Evolutionary conservation across 108 stramenopile genomes (phyloP), one percentile per base, ranked within the genome.

Genomic region (Skeletonema grethae): DNA sequence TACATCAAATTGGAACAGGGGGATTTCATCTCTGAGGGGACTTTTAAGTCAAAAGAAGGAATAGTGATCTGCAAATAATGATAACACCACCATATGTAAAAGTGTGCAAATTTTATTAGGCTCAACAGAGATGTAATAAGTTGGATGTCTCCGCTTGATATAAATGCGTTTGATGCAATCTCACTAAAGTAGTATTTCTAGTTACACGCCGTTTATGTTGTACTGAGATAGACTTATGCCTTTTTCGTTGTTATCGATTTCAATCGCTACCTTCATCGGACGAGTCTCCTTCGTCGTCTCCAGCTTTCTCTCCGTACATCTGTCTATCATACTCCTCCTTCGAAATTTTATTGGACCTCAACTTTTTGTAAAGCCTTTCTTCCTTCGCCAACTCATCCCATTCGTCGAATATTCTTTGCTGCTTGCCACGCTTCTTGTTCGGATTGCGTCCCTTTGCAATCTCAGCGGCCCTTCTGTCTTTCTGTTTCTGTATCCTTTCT

Each of bases 341-440:
- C 4, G 93, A 75, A 20, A 97, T 90, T 80, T 97, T 97, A 16
- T 92, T 92, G 36, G 68, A 72, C 18, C 87, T 80, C 38, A 97
- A 55, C 75, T 96, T 95, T 79, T 96, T 95, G 77, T 86, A 92
- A 70, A 98, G 77, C 25, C 97, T 68, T 70, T 98, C 98, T 73
- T 99, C 99, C 71, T 92, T 93, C 5, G 97, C 99, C 35, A 99
- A 78, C 43, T 98, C 97, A 59, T 99, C 98, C 99, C 99, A 99
- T 66, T 99, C 99, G 65, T 97, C 97, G 25, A 89, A 72, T 34
- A 99, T 89, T 65, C 89, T 87, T 41, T 85, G 84, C 57, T 95
- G 85, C 50, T 85, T 76, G 18, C 98, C 95, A 36, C 90, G 79
- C 85, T 96, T 96, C 76, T 95, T 95, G 60, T 94, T 88, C 5